phyloP scores from a whole-genome alignment of 495 filamentous ascomycete species.

The Penicillium mononematosum region DNA sequence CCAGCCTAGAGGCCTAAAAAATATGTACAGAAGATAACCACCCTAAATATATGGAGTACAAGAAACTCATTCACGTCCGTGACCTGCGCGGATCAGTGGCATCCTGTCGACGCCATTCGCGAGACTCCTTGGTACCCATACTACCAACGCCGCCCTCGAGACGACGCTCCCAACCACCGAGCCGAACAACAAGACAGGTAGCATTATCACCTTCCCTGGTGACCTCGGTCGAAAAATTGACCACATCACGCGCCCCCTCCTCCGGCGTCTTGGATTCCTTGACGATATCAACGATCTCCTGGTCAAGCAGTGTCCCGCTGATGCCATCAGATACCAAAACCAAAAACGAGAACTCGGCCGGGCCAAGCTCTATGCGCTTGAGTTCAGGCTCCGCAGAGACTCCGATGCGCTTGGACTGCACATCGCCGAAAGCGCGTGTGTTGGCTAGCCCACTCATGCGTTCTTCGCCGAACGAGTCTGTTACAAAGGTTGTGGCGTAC shows the following conservation, averaged over 20 bases:
- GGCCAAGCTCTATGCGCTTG: constrained; percentile 64
- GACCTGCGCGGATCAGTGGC: constrained; percentile 78
- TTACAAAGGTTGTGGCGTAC: constrained; percentile 82
- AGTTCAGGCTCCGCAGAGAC: constrained; percentile 93
- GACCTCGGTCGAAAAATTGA: constrained; percentile 84
- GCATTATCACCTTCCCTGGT: constrained; percentile 84
- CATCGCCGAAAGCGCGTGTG: constrained; percentile 89
- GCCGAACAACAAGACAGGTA: constrained; percentile 85
- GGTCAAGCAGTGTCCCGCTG: constrained; percentile 75
- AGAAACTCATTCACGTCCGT: constrained; percentile 44
- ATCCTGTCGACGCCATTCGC: constrained; percentile 81
- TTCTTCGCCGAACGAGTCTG: constrained; percentile 96
- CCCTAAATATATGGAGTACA: neutral
- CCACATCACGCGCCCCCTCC: constrained; percentile 73
- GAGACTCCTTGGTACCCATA: constrained; percentile 83
- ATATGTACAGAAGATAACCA: constrained; percentile 18
- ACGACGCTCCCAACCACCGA: constrained; percentile 94
- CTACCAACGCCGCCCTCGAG: constrained; percentile 84
- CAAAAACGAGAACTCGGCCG: constrained; percentile 83
- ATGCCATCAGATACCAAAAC: constrained; percentile 88
- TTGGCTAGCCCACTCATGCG: constrained; percentile 92
- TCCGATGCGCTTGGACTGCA: constrained; percentile 84
- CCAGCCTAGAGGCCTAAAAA: constrained; percentile 2
- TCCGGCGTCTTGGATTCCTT: constrained; percentile 92
- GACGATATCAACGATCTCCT: constrained; percentile 93